Base-by-base conservation (phyloP, 768 basidiomycete genomes). In the Gymnopilus junonius region DNA sequence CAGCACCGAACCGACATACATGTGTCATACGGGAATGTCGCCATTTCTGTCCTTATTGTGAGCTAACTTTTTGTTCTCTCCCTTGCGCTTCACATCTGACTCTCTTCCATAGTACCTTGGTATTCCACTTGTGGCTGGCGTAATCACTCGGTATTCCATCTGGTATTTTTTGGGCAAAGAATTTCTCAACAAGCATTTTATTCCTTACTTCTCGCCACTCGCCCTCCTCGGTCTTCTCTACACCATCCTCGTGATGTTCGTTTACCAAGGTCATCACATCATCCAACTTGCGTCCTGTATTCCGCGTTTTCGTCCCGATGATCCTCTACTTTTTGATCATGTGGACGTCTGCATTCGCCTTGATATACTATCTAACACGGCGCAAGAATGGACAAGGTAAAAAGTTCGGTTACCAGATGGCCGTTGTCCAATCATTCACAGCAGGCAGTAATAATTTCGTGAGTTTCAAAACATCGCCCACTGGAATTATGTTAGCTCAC, bases 291-390 rank as follows among this genome's bases (percentile, higher is more conserved):
- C 87, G 91, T 0, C 83, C 84, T 3, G 91, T 93, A 2, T 94
- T 94, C 75, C 85, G 93, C n/a, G 86, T 92, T 1, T 87, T 91
- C 68, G 92, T 94, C 8, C 93, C 94, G 1, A 83, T 93, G 79
- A 77, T 92, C n/a, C 77, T 91, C 40, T 95, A 95, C 76, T 94
- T 94, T 72, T 58, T 83, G 43, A 72, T 93, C 74, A 90, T 94
- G 86, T 94, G 91, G 90, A 79, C 80, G 2, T 75, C 79, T 0
- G 83, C 87, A 0, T 92, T 93, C 65, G 74, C 73, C 27, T 67
- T 84, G n/a, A 75, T 90, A 17, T 89, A 79, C 70, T 80, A 75
- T 64, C 76, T 88, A 15, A 73, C 77, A 15, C 70, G 80, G 39
- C 71, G 73, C 43, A 75, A 80, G 58, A 63, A 59, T 6, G 48